phyloP scores from a whole-genome alignment of 768 basidiomycete species.

The Boletus sp. region DNA sequence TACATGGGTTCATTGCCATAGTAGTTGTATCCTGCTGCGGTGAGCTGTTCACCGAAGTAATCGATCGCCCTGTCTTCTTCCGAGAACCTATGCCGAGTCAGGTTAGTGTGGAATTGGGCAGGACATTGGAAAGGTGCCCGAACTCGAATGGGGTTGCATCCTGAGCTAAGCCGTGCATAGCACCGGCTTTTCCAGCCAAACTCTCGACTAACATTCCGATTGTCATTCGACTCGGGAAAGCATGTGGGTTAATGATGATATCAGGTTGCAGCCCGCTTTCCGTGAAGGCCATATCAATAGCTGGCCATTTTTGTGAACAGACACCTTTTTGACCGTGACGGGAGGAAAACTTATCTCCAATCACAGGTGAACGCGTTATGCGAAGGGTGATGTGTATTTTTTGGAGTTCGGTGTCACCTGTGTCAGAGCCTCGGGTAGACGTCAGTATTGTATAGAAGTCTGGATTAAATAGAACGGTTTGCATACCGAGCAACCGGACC shows the following conservation, averaged over 20 bases:
- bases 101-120: constrained; percentile 9
- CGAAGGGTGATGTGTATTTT: constrained; percentile 93
- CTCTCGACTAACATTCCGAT: constrained; percentile 99
- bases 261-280: constrained; percentile 99
- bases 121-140: constrained; percentile 27
- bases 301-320: constrained; percentile 99
- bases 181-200: constrained; percentile 98
- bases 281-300: constrained; percentile 97
- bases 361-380: constrained; percentile 92
- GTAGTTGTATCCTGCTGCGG: constrained; percentile 95
- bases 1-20: constrained; percentile 99
- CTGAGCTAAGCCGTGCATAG: constrained; percentile 97
- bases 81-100: constrained; percentile 61
- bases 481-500: constrained; percentile 83
- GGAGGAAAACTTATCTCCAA: constrained; percentile 99
- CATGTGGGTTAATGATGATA: constrained; percentile 99
- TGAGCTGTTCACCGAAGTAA: constrained; percentile 95
- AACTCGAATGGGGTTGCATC: constrained; percentile 99
- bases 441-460: neutral
- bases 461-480: neutral
- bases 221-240: constrained; percentile 99
- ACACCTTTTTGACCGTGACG: constrained; percentile 99
- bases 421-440: constrained; percentile 66
- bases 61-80: constrained; percentile 97
- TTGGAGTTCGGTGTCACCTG: constrained; percentile 84